These are phyloP conservation scores for Nymphaea thermarum DNA, from an alignment of 164 flowering plant species.

Conservation along the genomic window DNA sequence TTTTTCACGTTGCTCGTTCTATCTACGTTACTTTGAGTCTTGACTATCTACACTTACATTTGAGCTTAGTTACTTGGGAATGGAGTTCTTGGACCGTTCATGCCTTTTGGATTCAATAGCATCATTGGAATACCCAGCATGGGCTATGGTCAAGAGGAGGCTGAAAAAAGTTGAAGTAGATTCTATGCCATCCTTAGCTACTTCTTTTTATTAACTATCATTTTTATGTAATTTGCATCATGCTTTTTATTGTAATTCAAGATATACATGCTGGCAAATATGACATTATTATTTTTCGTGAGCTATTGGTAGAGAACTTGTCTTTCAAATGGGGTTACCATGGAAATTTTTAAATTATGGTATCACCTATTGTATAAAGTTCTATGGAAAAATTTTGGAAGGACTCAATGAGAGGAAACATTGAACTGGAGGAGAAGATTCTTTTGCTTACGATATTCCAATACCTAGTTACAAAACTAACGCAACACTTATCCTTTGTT, in stretches of 20 bases:
- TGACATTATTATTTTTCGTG: neutral
- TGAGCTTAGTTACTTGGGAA: conserved; percentile 48
- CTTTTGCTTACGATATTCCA: conserved; percentile 93
- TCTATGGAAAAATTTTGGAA: conserved; percentile 59
- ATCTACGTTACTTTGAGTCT: neutral
- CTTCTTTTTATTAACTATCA: neutral
- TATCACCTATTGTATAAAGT: conserved; percentile 69
- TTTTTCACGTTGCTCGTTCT: neutral
- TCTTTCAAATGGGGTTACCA: conserved; percentile 69
- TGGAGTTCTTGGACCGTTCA: conserved; percentile 85
- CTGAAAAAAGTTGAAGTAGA: conserved; percentile 59
- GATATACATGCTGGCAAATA: neutral
- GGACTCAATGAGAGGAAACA: conserved; percentile 68
- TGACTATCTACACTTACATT: neutral
- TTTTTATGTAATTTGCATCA: neutral
- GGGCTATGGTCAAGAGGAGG: conserved; percentile 98
- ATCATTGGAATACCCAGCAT: conserved; percentile 91
- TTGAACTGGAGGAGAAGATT: conserved; percentile 88
- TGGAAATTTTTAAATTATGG: conserved; percentile 91
- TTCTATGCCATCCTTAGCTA: too few relatives aligned
- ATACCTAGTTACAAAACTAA: conserved; percentile 94
- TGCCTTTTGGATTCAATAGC: conserved; percentile 90
- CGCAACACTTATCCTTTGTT: conserved; percentile 75
- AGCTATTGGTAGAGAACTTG: neutral
- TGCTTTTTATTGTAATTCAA: neutral